Evolutionary conservation across 2,329 filamentous ascomycete genomes (phyloP), one percentile per base, ranked within the genome.

Genomic region (Epichloe coenophiala): DNA sequence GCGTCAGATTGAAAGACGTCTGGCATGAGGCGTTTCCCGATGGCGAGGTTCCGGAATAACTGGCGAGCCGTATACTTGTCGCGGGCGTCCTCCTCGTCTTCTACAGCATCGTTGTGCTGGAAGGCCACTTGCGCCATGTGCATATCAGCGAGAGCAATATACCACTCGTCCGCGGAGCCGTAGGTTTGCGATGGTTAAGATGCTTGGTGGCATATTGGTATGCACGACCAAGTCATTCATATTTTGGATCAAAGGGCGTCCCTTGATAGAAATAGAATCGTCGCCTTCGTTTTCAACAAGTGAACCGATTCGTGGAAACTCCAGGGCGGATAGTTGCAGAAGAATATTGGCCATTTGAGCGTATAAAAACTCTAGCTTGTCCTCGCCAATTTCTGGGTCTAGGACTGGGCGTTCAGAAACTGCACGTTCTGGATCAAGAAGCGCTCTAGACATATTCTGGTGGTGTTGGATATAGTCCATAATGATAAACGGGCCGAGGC

Each of bases 31-130:
- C 53, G 54, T 7, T 48, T 43, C 5, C 57, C 47, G 1, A 23
- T 33, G 17, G 58, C 57, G 2, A 67, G 56, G n/a, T 58, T 60
- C 9, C 61, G 60, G 44, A 68, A 67, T 1, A 67, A 55, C 21
- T 62, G 59, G 11, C 65, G 62, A 7, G 63, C 64, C 5, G 66
- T 56, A 46, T 62, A 68, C 41, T 64, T 65, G 15, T 61, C 60
- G 1, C 61, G 51, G 27, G 61, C 60, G 51, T 63, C 61, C 4
- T 62, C 60, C 5, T 57, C 56, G 3, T 58, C 61, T 2, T 61
- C 51, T 4, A 68, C 58, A 23, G 63, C 61, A 53, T 69, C 61
- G 51, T 71, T 71, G 11, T 60, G 61, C 51, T 73, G 69, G 17
- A 61, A 61, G 19, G 46, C 48, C 3, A 72, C 53, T 40, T 72